Base-by-base conservation (phyloP, 306 rosid species). In the Pyrus betulifolia region DNA sequence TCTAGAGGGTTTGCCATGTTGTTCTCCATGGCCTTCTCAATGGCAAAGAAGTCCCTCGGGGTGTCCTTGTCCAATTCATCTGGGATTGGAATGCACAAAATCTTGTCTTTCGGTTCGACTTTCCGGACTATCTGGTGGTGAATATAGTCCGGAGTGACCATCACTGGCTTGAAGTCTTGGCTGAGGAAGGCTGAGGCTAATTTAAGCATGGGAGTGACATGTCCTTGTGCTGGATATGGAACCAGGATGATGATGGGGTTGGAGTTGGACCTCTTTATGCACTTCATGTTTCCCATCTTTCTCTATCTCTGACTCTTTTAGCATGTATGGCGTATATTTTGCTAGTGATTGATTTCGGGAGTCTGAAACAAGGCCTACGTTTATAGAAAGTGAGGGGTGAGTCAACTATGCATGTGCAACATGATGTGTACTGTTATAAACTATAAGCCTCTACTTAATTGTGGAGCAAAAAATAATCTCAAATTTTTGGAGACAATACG, bases 221-320 rank as follows among this genome's bases (percentile, higher is more conserved):
- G 98, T 35, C 98, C 98, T 59, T 86, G 97, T 21, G 98, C 96
- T 0, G 98, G 97, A 82, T 94, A 94, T 8, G 98, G 97, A 81
- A 94, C 88, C 62, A 94, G 12, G 18, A 94, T 31, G 62, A 81
- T 71, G 21, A 81, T 71, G 27, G 89, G 64, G 30, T 80, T 87
- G 75, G 61, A 55, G 62, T 74, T 84, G 12, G 55, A 49, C 3
- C 0, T 57, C 80, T 25, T 79, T 74, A 28, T 7, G 23, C 78
- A 22, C 79, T 86, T 86, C 89, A 81, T 86, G 1, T 18, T 77
- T 31, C 70, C 60, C 65, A 38, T 76, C 17, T 79, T 42, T 70
- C 42, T 44, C 27, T 57, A 35, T 54, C 21, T 57, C 9, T 19
- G 0, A 0, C 12, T 57, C 58, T 52, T 17, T 18, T 49, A 13